Evolutionary conservation across 2,329 filamentous ascomycete species (phyloP).

Genomic region (Paraphaeosphaeria sporulosa): DNA sequence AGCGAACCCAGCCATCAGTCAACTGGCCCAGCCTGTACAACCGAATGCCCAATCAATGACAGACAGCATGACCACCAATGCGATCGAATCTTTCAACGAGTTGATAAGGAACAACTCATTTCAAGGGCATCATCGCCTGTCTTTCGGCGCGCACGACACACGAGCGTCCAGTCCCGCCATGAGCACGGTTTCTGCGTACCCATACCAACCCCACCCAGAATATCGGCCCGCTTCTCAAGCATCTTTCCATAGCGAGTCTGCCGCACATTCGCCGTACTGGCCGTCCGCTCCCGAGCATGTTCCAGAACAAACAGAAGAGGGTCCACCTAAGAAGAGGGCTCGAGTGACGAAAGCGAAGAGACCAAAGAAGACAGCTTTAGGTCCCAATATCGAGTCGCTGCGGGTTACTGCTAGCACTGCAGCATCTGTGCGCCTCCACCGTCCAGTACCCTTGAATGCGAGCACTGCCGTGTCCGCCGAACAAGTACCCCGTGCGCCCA

Average conservation of each 20-base stretch:
- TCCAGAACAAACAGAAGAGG: constrained; percentile 55
- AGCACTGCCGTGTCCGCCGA: constrained; percentile 66
- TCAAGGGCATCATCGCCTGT: constrained; percentile 32
- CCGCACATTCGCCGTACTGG: constrained; percentile 28
- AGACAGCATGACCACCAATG: constrained; percentile 34
- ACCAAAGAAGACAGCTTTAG: constrained; percentile 76
- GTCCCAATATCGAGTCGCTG: constrained; percentile 77
- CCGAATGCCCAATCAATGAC: constrained; percentile 23
- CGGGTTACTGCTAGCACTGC: constrained; percentile 91
- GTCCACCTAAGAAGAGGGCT: constrained; percentile 76
- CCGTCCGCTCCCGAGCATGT: constrained; percentile 21
- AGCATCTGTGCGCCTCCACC: constrained; percentile 83
- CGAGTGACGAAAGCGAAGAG: constrained; percentile 77
- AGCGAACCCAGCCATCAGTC: constrained; percentile 64
- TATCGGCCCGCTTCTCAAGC: constrained; percentile 50
- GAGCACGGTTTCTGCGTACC: constrained; percentile 48
- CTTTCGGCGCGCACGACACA: constrained; percentile 46
- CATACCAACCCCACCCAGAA: constrained; percentile 40
- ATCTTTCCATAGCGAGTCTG: constrained; percentile 45
- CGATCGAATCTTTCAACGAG: constrained; percentile 47
- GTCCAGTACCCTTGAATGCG: constrained; percentile 68
- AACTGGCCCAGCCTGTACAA: constrained; percentile 39
- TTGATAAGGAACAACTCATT: constrained; percentile 44
- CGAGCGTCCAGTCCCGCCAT: constrained; percentile 55
- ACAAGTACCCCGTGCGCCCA: constrained; percentile 77